Evolutionary conservation across 2,329 filamentous ascomycete genomes (phyloP).

Genomic region (Domatiomyces catenatus): DNA sequence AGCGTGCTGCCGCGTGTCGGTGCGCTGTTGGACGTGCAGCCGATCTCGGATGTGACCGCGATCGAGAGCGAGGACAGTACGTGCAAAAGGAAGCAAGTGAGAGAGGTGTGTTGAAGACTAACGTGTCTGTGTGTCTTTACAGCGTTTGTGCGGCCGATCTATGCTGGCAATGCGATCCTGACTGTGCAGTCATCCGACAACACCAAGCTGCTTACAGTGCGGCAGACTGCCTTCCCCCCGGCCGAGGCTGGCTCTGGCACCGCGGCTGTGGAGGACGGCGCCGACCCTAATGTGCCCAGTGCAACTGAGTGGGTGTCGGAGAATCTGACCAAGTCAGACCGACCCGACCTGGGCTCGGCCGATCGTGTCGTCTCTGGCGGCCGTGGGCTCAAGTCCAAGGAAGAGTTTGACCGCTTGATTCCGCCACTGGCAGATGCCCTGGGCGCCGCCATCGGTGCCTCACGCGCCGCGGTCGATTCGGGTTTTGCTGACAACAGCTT

Average conservation of each 20-base stretch:
- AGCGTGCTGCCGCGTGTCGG: slow-evolving; percentile 75
- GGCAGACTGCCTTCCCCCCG: slow-evolving; percentile 78
- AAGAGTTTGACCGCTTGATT: slow-evolving; percentile 90
- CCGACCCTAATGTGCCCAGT: slow-evolving; percentile 62
- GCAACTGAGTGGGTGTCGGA: slow-evolving; percentile 84
- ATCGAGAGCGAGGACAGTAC: slow-evolving; percentile 75
- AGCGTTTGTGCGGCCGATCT: slow-evolving; percentile 89
- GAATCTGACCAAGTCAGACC: slow-evolving; percentile 80
- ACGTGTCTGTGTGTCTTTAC: slow-evolving; percentile 7
- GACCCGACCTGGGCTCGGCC: slow-evolving; percentile 85
- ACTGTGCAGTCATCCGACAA: slow-evolving; percentile 81
- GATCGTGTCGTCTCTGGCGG: slow-evolving; percentile 82
- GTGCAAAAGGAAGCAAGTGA: slow-evolving; percentile 11
- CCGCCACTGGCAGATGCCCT: slow-evolving; percentile 80
- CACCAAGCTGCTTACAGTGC: slow-evolving; percentile 80
- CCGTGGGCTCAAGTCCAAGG: slow-evolving; percentile 90
- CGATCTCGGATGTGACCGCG: slow-evolving; percentile 77
- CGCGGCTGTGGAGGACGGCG: slow-evolving; percentile 62
- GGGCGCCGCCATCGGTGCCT: slow-evolving; percentile 90
- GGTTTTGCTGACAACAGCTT: slow-evolving; percentile 97
- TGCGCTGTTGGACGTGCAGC: slow-evolving; percentile 79
- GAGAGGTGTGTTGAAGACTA: slow-evolving; percentile 3
- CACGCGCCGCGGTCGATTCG: slow-evolving; percentile 85
- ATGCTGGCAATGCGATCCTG: slow-evolving; percentile 91
- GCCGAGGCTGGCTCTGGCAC: slow-evolving; percentile 54